phyloP scores from a whole-genome alignment of 2,329 filamentous ascomycete species.

The Venturia oleaginea region DNA sequence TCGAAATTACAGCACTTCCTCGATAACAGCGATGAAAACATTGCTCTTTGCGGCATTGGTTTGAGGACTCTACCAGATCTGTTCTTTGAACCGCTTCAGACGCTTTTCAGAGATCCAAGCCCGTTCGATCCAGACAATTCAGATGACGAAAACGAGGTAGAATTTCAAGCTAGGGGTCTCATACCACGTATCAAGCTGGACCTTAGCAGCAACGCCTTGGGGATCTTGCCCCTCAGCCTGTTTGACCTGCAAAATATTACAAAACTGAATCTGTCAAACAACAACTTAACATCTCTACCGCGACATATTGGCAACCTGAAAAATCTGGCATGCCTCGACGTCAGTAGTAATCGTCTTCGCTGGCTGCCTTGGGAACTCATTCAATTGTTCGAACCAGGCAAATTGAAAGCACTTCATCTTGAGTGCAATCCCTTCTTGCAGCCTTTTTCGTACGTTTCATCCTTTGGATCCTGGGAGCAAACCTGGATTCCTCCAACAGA shows the following conservation, averaged over 20 bases:
- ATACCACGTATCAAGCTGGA: conserved; percentile 54
- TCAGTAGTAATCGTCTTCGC: conserved; percentile 54
- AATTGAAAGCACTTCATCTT: background rate
- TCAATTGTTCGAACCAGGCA: conserved; percentile 35
- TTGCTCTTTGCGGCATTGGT: background rate
- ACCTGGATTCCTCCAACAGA: background rate
- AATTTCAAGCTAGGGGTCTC: conserved; percentile 49
- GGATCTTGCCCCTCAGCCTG: conserved; percentile 48
- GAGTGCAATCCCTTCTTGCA: conserved; percentile 1
- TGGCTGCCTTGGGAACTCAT: conserved; percentile 56
- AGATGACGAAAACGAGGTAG: background rate
- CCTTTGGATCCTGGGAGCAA: conserved; percentile 17
- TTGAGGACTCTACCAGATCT: conserved; percentile 41
- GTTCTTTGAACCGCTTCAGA: conserved; percentile 46
- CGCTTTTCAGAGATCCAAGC: conserved; percentile 32
- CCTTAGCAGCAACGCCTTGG: conserved; percentile 50
- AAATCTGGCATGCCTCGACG: conserved; percentile 54
- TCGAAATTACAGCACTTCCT: background rate
- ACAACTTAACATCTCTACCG: conserved; percentile 52
- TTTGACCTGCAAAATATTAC: conserved; percentile 55
- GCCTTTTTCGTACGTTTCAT: conserved; percentile 22
- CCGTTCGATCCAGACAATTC: conserved; percentile 24
- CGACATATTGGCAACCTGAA: conserved; percentile 48
- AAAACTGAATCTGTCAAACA: conserved; percentile 57
- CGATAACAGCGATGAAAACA: background rate